Evolutionary conservation across 208 protist species (phyloP).

Genomic region (Acanthamoeba triangularis): DNA sequence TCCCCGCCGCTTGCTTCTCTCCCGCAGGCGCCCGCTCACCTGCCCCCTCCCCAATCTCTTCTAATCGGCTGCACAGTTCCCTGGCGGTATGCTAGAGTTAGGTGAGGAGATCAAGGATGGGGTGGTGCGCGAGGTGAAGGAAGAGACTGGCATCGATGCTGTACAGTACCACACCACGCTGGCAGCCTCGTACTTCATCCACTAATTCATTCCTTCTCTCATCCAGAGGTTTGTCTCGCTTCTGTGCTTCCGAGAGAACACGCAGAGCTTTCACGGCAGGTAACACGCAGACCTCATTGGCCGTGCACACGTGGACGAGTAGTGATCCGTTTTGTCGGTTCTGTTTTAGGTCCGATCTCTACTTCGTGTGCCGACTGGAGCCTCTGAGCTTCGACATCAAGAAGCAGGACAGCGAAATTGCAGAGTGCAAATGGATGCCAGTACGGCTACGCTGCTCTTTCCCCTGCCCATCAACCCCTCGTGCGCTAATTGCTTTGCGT

Average conservation of each 20-base stretch:
- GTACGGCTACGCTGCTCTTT: not conserved
- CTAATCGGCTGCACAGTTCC: not conserved
- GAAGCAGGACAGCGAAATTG: conserved; percentile 70
- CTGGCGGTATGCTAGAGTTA: conserved; percentile 66
- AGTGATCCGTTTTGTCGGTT: not conserved
- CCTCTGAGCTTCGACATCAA: conserved; percentile 70
- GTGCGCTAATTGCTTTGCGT: not conserved
- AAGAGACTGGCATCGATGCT: conserved; percentile 67
- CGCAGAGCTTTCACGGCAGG: conserved; percentile 6
- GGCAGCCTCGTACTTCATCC: not conserved
- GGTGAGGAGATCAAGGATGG: conserved; percentile 31
- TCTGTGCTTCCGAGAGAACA: conserved; percentile 67
- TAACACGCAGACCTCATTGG: not conserved
- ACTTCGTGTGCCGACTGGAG: conserved; percentile 64
- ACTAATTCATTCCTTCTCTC: not conserved
- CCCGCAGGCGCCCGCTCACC: not conserved
- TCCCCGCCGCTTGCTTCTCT: not conserved
- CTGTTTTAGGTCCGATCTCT: conserved; percentile 59
- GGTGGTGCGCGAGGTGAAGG: conserved; percentile 68
- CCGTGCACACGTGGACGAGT: not conserved
- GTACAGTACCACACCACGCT: not conserved
- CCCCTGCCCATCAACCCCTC: not conserved
- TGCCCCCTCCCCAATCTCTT: not conserved
- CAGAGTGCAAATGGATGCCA: conserved; percentile 70
- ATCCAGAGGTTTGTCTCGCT: conserved; percentile 47